Evolutionary conservation across 106 monocot genomes (phyloP).

Genomic region (Posidonia australis): DNA sequence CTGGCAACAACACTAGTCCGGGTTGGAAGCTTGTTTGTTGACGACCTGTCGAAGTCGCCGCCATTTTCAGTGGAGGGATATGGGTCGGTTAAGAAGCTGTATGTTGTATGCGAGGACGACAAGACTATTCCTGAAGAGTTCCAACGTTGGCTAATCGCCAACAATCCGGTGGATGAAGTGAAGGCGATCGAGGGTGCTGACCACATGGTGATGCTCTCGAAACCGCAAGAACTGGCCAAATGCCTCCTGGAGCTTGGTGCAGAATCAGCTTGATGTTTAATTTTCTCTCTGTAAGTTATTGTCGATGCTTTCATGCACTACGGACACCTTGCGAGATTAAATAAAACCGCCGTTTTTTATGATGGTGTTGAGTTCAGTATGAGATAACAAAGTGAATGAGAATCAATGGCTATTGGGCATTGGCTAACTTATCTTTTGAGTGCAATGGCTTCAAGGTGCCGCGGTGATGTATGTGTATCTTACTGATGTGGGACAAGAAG

Average conservation of each 20-base stretch:
- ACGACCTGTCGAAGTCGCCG: not conserved
- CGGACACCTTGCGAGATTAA: too few relatives aligned
- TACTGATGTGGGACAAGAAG: too few relatives aligned
- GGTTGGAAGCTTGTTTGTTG: not conserved
- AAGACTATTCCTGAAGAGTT: not conserved
- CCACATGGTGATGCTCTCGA: constrained; percentile 57
- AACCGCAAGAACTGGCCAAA: constrained; percentile 22
- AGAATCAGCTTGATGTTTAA: too few relatives aligned
- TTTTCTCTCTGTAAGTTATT: too few relatives aligned
- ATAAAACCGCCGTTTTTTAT: too few relatives aligned
- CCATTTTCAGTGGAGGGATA: constrained; percentile 15
- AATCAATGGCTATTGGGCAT: too few relatives aligned
- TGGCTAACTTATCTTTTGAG: too few relatives aligned
- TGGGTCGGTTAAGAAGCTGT: constrained; percentile 32
- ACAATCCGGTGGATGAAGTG: constrained; percentile 19
- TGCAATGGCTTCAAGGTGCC: too few relatives aligned
- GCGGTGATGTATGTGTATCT: too few relatives aligned
- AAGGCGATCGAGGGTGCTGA: constrained; percentile 40
- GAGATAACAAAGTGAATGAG: too few relatives aligned
- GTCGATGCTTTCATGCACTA: too few relatives aligned
- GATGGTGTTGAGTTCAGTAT: too few relatives aligned
- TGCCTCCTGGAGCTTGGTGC: constrained; percentile 5
- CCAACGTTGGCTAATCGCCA: constrained; percentile 38
- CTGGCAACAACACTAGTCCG: constrained; percentile 3
- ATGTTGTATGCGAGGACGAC: constrained; percentile 34